These are phyloP conservation scores for Hypoxylon fragiforme DNA, from an alignment of 495 filamentous ascomycete genomes.

Conservation along the genomic window DNA sequence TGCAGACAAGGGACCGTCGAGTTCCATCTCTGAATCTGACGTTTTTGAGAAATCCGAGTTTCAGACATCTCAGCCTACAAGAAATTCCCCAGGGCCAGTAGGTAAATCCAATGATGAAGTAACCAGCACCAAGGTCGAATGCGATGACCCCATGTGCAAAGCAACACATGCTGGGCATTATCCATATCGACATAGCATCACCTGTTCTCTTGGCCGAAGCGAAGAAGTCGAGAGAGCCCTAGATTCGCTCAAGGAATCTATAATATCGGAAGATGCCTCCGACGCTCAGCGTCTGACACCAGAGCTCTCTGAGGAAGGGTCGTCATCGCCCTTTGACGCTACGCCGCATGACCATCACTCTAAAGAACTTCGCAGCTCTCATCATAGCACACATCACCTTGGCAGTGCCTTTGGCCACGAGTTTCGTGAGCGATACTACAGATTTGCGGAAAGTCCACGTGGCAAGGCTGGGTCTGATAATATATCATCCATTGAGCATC, in stretches of 20 bases:
- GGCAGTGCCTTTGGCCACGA: not conserved
- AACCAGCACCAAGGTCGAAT: conserved; percentile 19
- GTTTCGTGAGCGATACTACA: not conserved
- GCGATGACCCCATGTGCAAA: conserved; percentile 36
- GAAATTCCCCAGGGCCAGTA: not conserved
- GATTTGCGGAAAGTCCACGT: not conserved
- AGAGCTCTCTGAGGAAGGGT: not conserved
- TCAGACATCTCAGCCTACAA: conserved; percentile 1
- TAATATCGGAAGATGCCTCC: not conserved
- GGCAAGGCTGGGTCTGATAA: not conserved
- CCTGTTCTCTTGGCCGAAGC: conserved; percentile 27
- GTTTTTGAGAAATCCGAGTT: not conserved
- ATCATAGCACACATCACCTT: conserved; percentile 13
- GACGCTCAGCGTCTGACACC: not conserved
- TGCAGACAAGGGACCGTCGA: conserved; percentile 3
- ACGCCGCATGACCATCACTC: conserved; percentile 1
- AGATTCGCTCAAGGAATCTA: conserved; percentile 1
- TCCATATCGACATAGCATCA: conserved; percentile 37
- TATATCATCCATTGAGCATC: not conserved
- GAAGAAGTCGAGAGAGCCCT: conserved; percentile 29
- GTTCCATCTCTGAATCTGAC: not conserved
- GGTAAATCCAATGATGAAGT: conserved; percentile 1
- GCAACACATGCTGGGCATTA: conserved; percentile 40
- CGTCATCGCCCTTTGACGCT: not conserved
- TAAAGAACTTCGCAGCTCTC: conserved; percentile 9